A percentile compares a stretch with the other conserved stretches of the same genome.
phyloP scores from a whole-genome alignment of 192 early-diverging fungal species.

The Umbelopsis isabellina region DNA sequence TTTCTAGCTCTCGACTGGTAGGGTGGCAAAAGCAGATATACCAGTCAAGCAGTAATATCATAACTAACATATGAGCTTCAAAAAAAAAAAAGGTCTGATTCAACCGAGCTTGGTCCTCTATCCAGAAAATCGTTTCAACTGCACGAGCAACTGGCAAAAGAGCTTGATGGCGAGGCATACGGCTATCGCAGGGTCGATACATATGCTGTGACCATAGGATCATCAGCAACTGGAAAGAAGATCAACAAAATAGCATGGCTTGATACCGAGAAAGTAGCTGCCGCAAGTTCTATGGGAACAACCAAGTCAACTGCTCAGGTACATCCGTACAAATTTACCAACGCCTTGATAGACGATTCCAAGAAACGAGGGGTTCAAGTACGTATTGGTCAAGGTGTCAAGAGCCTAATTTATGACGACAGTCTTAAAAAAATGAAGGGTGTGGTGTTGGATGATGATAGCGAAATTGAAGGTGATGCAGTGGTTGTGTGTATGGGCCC shows the following conservation, averaged over 20 bases:
- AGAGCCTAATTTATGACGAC: conserved; percentile 16
- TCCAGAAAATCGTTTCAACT: conserved; percentile 45
- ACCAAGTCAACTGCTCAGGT: conserved; percentile 46
- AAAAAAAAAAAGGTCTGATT: conserved; percentile 30
- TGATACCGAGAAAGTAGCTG: conserved; percentile 12
- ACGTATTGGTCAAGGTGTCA: conserved; percentile 21
- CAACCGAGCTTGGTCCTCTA: conserved; percentile 32
- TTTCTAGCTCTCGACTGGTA: conserved; percentile 51
- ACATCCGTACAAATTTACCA: conserved; percentile 43
- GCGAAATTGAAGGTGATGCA: conserved; percentile 31
- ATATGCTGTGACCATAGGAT: conserved; percentile 29
- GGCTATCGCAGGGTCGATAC: conserved; percentile 46
- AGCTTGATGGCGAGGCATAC: conserved; percentile 40
- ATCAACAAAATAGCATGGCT: conserved; percentile 20
- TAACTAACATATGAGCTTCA: not conserved
- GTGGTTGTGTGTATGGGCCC: conserved; percentile 51
- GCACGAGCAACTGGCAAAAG: conserved; percentile 44
- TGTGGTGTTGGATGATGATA: conserved; percentile 32
- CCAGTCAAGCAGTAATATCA: not conserved
- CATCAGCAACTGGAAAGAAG: not conserved
- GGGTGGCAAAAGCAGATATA: no score
- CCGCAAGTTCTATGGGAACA: conserved; percentile 29
- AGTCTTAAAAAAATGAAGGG: conserved; percentile 22
- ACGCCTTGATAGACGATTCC: conserved; percentile 38
- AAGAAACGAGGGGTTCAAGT: conserved; percentile 37